Percentiles rank a stretch among this genome's conserved stretches.
Conservation (phyloP, 2,329 filamentous ascomycete genomes). For the Myriangium duriaei region DNA sequence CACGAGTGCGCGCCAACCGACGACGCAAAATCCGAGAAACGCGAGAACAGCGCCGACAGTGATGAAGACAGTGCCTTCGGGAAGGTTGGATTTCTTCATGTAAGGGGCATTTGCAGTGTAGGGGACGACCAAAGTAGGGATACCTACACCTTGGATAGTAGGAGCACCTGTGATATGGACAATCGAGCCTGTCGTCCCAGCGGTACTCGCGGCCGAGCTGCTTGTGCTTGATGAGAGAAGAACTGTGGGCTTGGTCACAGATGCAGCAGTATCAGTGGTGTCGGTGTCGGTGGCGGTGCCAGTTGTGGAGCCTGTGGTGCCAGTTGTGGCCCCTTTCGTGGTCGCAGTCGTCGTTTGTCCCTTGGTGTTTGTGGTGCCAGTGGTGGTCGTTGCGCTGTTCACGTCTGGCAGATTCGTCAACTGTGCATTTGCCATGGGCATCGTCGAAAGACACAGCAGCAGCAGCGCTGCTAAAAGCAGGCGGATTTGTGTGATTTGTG, state of each 20-base stretch:
- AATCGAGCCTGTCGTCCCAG: too few species aligned
- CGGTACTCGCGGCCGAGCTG: conserved; percentile 14
- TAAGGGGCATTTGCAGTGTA: conserved; percentile 76
- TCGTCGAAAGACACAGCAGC: conserved; percentile 2
- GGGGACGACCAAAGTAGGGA: conserved; percentile 63
- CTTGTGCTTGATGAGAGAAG: conserved; percentile 11
- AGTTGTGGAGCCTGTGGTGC: conserved; percentile 17
- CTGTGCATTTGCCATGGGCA: conserved; percentile 4
- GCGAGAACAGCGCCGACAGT: conserved; percentile 80
- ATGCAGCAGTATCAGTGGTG: conserved; percentile 14
- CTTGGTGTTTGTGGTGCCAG: background rate
- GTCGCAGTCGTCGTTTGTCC: conserved; percentile 10
- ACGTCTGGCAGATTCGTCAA: conserved; percentile 5
- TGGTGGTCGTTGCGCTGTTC: conserved; percentile 5
- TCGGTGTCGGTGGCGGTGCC: conserved; percentile 16
- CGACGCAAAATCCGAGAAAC: conserved; percentile 65
- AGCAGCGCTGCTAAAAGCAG: conserved; percentile 7
- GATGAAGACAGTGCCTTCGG: conserved; percentile 94
- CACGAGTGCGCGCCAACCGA: conserved; percentile 78
- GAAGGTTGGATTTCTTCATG: conserved; percentile 75
- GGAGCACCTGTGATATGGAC: conserved; percentile 35
- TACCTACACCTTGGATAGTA: conserved; percentile 43
- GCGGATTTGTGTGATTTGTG: conserved; percentile 4
- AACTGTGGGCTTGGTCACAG: conserved; percentile 1
- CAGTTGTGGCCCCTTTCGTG: conserved; percentile 16